A percentile compares a stretch with the other conserved stretches of the same genome.
phyloP scores from a whole-genome alignment of 768 basidiomycete species.

The Trametes sanguinea region DNA sequence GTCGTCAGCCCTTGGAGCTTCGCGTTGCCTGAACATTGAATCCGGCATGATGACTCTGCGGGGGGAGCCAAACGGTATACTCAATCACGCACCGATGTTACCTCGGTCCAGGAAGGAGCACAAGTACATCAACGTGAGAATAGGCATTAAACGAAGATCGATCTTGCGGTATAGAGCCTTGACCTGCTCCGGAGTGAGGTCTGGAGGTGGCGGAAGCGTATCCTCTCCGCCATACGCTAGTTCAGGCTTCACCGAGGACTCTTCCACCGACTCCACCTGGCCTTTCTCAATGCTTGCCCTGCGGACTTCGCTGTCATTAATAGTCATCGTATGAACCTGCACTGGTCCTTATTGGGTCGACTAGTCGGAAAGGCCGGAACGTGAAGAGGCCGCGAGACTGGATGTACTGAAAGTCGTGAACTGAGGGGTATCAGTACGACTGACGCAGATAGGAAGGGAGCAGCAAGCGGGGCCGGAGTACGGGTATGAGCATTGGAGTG shows the following conservation, averaged over 20 bases:
- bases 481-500: not conserved
- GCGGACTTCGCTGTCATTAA: not conserved
- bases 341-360: not conserved
- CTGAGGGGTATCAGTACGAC: not conserved
- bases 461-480: not conserved
- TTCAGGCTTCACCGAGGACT: constrained; percentile 2
- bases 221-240: constrained; percentile 16
- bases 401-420: not conserved
- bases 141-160: constrained; percentile 35
- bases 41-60: no score
- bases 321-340: not conserved
- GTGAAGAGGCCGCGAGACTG: no score
- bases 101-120: constrained; percentile 34
- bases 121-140: constrained; percentile 36
- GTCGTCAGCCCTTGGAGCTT: constrained; percentile 48
- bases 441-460: not conserved
- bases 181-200: constrained; percentile 38
- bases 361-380: no score
- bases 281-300: constrained; percentile 9
- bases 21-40: constrained; percentile 25
- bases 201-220: constrained; percentile 11
- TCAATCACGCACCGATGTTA: constrained; percentile 26
- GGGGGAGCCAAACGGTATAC: no score
- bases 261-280: not conserved
- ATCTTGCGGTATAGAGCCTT: constrained; percentile 35